Conservation (phyloP, 2,329 filamentous ascomycete species). For the Pseudocercospora cruenta region DNA sequence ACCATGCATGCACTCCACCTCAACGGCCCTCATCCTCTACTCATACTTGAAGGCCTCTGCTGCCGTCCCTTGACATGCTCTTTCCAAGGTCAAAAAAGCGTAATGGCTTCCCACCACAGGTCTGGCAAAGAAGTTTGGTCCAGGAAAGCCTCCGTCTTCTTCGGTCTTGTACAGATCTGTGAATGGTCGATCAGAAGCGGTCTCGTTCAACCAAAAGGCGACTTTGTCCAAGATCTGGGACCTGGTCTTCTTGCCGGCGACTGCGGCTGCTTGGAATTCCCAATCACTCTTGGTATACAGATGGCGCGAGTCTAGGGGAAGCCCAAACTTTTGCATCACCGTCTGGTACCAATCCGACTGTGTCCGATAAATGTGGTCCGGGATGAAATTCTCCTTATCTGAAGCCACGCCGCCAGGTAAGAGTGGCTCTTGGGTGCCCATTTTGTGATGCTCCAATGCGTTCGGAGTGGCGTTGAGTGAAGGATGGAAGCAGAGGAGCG, state of each 20-base stretch:
- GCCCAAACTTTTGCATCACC: constrained; percentile 78
- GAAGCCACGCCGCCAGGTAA: constrained; percentile 5
- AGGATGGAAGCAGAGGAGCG: constrained; percentile 77
- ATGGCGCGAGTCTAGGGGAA: constrained; percentile 81
- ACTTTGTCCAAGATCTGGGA: constrained; percentile 73
- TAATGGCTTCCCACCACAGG: constrained; percentile 87
- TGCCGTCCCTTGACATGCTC: constrained; percentile 61
- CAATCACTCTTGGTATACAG: constrained; percentile 82
- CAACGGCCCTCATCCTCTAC: constrained; percentile 1
- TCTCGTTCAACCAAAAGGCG: constrained; percentile 83
- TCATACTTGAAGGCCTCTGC: constrained; percentile 26
- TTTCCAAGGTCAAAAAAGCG: constrained; percentile 78
- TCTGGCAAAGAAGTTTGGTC: constrained; percentile 75
- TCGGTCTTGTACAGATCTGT: constrained; percentile 85
- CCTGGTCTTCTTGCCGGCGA: constrained; percentile 69
- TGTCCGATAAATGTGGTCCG: constrained; percentile 73
- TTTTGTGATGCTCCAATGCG: constrained; percentile 10
- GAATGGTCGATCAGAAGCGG: constrained; percentile 71
- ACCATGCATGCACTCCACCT: constrained; percentile 6
- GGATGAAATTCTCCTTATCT: constrained; percentile 59
- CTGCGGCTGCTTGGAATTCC: constrained; percentile 86
- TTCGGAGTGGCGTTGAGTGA: constrained; percentile 30
- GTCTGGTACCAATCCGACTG: constrained; percentile 81
- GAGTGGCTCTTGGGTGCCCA: constrained; percentile 25
- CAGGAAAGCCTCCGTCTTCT: constrained; percentile 73